A percentile compares a stretch with the other conserved stretches of the same genome.
Conservation (phyloP, 2,329 filamentous ascomycete species). For the Aspergillus brasiliensis region DNA sequence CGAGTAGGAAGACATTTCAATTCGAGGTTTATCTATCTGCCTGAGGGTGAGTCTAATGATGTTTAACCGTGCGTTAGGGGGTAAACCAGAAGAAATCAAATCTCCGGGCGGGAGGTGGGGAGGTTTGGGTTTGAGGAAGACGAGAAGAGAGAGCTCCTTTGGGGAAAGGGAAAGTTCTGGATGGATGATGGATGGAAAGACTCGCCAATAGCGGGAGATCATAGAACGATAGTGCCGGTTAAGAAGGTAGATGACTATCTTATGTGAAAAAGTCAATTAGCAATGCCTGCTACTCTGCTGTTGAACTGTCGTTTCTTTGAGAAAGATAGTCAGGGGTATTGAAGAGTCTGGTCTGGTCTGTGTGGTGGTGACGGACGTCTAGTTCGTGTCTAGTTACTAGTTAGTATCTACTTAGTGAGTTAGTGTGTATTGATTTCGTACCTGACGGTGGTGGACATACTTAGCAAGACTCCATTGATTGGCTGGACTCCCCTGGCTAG, state of each 20-base stretch:
- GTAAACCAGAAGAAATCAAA: neutral
- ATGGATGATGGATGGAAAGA: neutral
- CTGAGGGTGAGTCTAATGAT: neutral
- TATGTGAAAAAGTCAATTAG: neutral
- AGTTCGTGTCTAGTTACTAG: neutral
- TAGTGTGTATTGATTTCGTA: neutral
- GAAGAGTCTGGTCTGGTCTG: neutral
- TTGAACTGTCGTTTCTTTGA: neutral
- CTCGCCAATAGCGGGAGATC: neutral
- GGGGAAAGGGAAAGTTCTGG: neutral
- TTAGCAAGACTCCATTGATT: too few relatives aligned
- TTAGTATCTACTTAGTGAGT: neutral
- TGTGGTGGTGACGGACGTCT: neutral
- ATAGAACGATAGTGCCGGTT: neutral
- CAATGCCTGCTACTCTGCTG: neutral
- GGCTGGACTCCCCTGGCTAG: conserved; percentile 20
- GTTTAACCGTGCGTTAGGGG: neutral
- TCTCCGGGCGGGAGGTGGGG: neutral
- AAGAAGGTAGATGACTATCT: too few relatives aligned
- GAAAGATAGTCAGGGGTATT: neutral
- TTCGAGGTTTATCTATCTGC: too few relatives aligned
- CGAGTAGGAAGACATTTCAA: too few relatives aligned
- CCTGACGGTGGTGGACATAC: neutral
- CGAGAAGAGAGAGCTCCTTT: too few relatives aligned
- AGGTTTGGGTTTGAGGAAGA: neutral